Base-by-base conservation (phyloP, 1,139 yeast genomes). In the Yamadazyma kanchanaburiensis region DNA sequence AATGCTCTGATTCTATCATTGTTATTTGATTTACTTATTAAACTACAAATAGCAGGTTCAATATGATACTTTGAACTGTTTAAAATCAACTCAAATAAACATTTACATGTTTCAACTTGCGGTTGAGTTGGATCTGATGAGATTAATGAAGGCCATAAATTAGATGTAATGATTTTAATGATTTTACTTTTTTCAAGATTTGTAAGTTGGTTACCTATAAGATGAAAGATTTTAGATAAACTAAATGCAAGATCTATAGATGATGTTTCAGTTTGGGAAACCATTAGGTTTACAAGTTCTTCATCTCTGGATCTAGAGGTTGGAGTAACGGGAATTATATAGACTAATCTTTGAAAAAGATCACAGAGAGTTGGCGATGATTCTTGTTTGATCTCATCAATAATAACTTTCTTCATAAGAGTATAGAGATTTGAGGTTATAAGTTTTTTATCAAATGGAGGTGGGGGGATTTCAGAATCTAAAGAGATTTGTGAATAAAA, bases 21-120 rank as follows among this genome's bases (percentile, higher is more conserved):
- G 4, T 45, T 37, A 4, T 66, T 57, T 2, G 73, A 57, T 3
- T 59, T 40, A 15, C 72, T 39, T 25, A 80, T 60, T 29, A 76
- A 60, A 5, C 66, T 60, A 1, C 79, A 55, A 4, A 81, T 42
- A 0, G 81, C 78, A 1, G 85, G 85, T 45, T 80, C 87, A 22
- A 81, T 58, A 38, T 71, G 70, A 30, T 64, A 52, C 1, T 61
- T 40, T 5, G 65, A 60, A 21, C 60, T 54, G 18, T 55, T 45
- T 3, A 53, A 35, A 32, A 63, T 70, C 30, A 75, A 53, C 16
- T 64, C 72, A 51, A 69, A 68, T 8, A 75, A 58, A 9, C 70
- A 63, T 30, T 66, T 70, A 2, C 78, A 84, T 0, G 78, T 62
- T 44, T 81, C 89, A 1, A 80, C 81, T 43, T 80, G 87, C 35